Percentiles rank a stretch among this genome's conserved stretches.
These are phyloP conservation scores for Geranomyces variabilis DNA, from an alignment of 192 early-diverging fungal genomes.

Conservation along the genomic window DNA sequence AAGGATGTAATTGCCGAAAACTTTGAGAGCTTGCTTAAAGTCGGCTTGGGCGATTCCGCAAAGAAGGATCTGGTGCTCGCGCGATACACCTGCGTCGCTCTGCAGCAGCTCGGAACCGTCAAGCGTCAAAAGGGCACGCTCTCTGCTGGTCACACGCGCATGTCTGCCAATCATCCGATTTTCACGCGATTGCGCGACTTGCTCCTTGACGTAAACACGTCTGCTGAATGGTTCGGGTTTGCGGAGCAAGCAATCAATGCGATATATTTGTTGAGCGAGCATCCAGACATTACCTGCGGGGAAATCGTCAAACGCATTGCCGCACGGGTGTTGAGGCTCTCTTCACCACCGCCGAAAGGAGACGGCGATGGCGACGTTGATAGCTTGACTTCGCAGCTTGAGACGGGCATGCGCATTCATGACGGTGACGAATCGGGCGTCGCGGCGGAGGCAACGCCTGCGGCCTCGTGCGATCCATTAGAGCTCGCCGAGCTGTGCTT, in stretches of 20 bases:
- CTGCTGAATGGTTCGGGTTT: conserved; percentile 74
- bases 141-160: conserved; percentile 35
- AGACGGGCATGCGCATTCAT: conserved; percentile 3
- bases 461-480: conserved; percentile 54
- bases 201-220: conserved; percentile 28
- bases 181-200: conserved; percentile 59
- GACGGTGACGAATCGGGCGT: conserved; percentile 30
- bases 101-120: conserved; percentile 76
- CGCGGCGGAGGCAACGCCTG: not conserved
- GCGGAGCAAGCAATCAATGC: conserved; percentile 95
- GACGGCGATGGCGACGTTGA: conserved; percentile 25
- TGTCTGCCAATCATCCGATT: conserved; percentile 61
- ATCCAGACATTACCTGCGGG: conserved; percentile 82
- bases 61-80: conserved; percentile 82
- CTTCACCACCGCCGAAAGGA: not conserved
- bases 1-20: conserved; percentile 82
- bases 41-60: conserved; percentile 85
- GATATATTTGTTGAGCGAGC: conserved; percentile 86
- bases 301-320: conserved; percentile 76
- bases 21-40: conserved; percentile 77
- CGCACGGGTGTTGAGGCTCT: conserved; percentile 58
- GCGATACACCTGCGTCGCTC: conserved; percentile 88
- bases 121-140: conserved; percentile 65
- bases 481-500: conserved; percentile 88
- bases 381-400: conserved; percentile 21